Conservation (phyloP, 495 filamentous ascomycete species). For the Trichoderma parareesei region DNA sequence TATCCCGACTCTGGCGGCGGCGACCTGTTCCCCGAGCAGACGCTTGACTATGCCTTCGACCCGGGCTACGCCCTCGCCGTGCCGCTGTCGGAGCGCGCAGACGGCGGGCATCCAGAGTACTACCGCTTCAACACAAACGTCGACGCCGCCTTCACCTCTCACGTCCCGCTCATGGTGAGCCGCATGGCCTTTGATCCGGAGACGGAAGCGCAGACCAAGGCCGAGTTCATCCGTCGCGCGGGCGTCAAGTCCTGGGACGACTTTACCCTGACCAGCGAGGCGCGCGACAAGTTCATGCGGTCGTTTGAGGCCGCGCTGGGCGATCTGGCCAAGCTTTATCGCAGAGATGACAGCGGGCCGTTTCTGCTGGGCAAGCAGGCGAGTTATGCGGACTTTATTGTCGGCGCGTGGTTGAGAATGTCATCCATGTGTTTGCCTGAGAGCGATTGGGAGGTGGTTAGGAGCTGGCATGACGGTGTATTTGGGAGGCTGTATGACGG, state of each 20-base stretch:
- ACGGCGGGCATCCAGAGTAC: constrained; percentile 21
- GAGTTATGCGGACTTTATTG: constrained; percentile 54
- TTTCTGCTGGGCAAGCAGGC: constrained; percentile 40
- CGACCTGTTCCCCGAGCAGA: constrained; percentile 34
- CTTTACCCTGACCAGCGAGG: constrained; percentile 34
- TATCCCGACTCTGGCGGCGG: constrained; percentile 32
- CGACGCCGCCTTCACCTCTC: constrained; percentile 41
- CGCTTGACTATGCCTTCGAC: constrained; percentile 19
- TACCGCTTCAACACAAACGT: constrained; percentile 40
- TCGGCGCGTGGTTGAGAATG: constrained; percentile 54
- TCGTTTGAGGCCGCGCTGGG: constrained; percentile 34
- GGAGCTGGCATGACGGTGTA: constrained; percentile 43
- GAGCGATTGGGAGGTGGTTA: constrained; percentile 43
- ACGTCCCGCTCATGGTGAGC: constrained; percentile 25
- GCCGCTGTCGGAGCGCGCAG: constrained; percentile 24
- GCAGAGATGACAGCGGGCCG: constrained; percentile 31
- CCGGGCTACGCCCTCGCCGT: constrained; percentile 18
- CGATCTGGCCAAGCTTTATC: constrained; percentile 37
- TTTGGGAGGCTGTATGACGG: constrained; percentile 41
- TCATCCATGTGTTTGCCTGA: constrained; percentile 24
- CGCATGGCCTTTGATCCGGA: constrained; percentile 40
- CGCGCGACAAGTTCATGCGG: constrained; percentile 26
- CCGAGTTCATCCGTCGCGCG: constrained; percentile 37
- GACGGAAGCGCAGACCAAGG: constrained; percentile 31
- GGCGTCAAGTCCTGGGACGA: constrained; percentile 41